Conservation (phyloP, 768 basidiomycete species). For the Suillus subaureus region DNA sequence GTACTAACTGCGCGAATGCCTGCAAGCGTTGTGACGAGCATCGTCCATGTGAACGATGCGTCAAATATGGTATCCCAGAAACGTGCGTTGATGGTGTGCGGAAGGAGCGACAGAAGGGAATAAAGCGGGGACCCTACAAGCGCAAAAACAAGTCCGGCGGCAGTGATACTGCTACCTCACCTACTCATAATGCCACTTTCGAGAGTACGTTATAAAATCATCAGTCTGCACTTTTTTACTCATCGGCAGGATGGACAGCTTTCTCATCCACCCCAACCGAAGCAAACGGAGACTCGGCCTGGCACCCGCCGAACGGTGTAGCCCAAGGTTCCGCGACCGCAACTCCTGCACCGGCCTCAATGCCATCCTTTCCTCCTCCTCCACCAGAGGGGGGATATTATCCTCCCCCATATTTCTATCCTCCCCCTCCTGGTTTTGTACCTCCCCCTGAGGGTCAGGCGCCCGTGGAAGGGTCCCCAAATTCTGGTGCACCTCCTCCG, state of each 20-base stretch:
- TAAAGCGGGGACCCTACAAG: constrained; percentile 61
- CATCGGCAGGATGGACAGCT: constrained; percentile 17
- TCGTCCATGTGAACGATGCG: constrained; percentile 64
- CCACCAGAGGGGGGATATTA: constrained; percentile 45
- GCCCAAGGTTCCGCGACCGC: constrained; percentile 16
- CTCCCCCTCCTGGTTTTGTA: constrained; percentile 43
- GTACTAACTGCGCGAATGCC: constrained; percentile 58
- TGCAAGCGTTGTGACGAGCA: constrained; percentile 61
- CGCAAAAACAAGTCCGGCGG: constrained; percentile 43
- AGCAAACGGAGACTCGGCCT: constrained; percentile 33
- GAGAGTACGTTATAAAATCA: background rate
- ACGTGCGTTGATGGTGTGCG: constrained; percentile 61
- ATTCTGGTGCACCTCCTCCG: constrained; percentile 31
- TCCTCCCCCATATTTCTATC: constrained; percentile 39
- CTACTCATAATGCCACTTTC: constrained; percentile 7
- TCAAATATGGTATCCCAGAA: constrained; percentile 61
- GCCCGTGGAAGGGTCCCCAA: constrained; percentile 33
- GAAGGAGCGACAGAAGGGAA: constrained; percentile 65
- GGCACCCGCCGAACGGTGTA: constrained; percentile 30
- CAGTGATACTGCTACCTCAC: constrained; percentile 26
- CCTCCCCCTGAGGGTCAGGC: constrained; percentile 39
- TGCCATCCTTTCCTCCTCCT: constrained; percentile 29
- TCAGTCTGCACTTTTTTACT: constrained; percentile 1
- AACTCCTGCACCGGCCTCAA: constrained; percentile 24
- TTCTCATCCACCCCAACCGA: constrained; percentile 12